These are phyloP conservation scores for Taiozyma sp. DNA, from an alignment of 1,139 yeast genomes.

Conservation along the genomic window DNA sequence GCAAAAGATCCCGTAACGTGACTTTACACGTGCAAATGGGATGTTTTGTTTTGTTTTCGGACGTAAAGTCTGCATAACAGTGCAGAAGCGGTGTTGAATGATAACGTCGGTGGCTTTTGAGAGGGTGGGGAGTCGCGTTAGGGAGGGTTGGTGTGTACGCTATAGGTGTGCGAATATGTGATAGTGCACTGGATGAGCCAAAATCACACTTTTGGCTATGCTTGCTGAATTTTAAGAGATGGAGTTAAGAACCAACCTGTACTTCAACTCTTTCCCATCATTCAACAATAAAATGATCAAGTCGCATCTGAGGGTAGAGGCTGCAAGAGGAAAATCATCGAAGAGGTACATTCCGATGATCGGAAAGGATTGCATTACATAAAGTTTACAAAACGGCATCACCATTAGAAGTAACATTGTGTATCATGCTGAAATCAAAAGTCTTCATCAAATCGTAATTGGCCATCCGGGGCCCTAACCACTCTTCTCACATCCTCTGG, in stretches of 20 bases:
- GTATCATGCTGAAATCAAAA: background rate
- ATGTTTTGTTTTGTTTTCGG: background rate
- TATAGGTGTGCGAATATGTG: background rate
- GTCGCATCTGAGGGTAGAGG: no score
- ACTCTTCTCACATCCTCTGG: background rate
- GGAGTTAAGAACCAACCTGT: no score
- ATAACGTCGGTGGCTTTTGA: background rate
- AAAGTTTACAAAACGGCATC: no score
- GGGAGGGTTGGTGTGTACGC: background rate
- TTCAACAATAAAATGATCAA: no score
- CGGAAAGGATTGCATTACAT: no score
- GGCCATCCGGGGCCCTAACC: background rate
- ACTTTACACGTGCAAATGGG: background rate
- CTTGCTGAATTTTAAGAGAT: no score
- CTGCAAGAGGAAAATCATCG: no score
- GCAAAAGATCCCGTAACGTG: background rate
- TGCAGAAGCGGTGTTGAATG: background rate
- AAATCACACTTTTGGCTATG: no score
- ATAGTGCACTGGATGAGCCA: no score
- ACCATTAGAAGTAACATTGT: background rate
- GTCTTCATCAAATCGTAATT: slow-evolving; percentile 3
- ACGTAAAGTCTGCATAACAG: background rate
- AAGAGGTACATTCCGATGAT: no score
- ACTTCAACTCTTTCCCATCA: no score
- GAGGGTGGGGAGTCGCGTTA: background rate